phyloP scores from a whole-genome alignment of 2,329 filamentous ascomycete genomes.

The Monosporascus sp. region DNA sequence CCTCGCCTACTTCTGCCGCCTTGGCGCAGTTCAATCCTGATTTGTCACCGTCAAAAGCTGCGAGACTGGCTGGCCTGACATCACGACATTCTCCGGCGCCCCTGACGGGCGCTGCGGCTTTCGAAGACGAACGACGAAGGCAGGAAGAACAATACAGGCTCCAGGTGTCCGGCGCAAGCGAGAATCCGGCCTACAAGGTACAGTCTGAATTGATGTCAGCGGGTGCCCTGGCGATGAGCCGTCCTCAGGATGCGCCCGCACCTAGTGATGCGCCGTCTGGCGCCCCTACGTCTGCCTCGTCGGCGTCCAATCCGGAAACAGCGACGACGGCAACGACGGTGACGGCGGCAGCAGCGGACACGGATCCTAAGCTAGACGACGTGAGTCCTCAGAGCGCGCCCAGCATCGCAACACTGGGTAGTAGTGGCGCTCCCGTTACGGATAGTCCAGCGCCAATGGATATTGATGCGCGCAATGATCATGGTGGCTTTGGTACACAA shows the following conservation, averaged over 20 bases:
- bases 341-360: constrained; percentile 26
- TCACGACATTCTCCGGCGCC: constrained; percentile 40
- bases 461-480: constrained; percentile 39
- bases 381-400: constrained; percentile 38
- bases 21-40: constrained; percentile 30
- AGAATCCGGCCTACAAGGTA: constrained; percentile 49
- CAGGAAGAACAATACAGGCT: constrained; percentile 39
- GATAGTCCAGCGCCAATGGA: constrained; percentile 52
- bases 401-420: constrained; percentile 35
- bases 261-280: constrained; percentile 11
- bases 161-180: constrained; percentile 40
- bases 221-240: constrained; percentile 48
- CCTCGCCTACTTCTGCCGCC: constrained; percentile 28
- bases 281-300: constrained; percentile 12
- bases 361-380: constrained; percentile 34
- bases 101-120: constrained; percentile 48
- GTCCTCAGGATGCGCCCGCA: constrained; percentile 45
- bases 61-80: constrained; percentile 39
- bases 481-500: constrained; percentile 30
- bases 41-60: constrained; percentile 49
- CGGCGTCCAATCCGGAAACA: background rate
- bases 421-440: constrained; percentile 35
- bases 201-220: constrained; percentile 51
- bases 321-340: constrained; percentile 18
- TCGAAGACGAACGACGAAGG: constrained; percentile 48